Percentiles rank a stretch among this genome's conserved stretches.
phyloP scores from a whole-genome alignment of 2,329 filamentous ascomycete genomes.

The Pseudocercospora eumusae region DNA sequence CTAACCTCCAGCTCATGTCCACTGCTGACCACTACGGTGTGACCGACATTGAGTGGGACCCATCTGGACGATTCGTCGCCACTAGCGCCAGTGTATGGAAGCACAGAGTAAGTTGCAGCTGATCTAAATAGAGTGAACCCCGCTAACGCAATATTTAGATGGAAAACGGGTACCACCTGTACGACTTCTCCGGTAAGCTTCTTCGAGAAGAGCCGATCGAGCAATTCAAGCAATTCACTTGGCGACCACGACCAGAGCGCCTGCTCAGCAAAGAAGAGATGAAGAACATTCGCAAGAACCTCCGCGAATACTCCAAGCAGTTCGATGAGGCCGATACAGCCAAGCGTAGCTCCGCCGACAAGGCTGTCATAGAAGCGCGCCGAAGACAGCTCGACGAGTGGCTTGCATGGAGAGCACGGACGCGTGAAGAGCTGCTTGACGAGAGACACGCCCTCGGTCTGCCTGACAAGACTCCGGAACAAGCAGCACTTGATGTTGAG shows the following conservation, averaged over 20 bases:
- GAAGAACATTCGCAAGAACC: constrained; percentile 96
- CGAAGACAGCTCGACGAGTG: constrained; percentile 84
- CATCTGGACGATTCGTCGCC: constrained; percentile 89
- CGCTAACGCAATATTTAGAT: constrained; percentile 60
- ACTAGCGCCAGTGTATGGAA: constrained; percentile 95
- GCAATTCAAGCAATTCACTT: constrained; percentile 96
- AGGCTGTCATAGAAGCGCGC: constrained; percentile 86
- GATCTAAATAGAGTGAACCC: neutral
- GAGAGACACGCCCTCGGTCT: constrained; percentile 70
- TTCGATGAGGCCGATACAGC: constrained; percentile 96
- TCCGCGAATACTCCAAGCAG: constrained; percentile 89
- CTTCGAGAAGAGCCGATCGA: constrained; percentile 90
- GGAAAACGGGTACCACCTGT: constrained; percentile 98
- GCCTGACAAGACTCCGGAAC: constrained; percentile 64
- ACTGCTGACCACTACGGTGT: constrained; percentile 94
- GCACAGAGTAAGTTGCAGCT: constrained; percentile 70
- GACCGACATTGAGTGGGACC: constrained; percentile 97
- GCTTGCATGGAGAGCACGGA: constrained; percentile 75
- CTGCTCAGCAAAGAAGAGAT: constrained; percentile 95
- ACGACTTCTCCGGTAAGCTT: constrained; percentile 89
- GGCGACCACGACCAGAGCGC: constrained; percentile 89
- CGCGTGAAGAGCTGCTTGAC: constrained; percentile 70
- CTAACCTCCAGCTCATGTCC: constrained; percentile 94
- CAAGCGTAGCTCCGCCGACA: constrained; percentile 89
- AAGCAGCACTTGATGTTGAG: constrained; percentile 57